Percentiles rank a stretch among this genome's conserved stretches.
phyloP scores from a whole-genome alignment of 768 basidiomycete genomes.

The Mrakia gelida region DNA sequence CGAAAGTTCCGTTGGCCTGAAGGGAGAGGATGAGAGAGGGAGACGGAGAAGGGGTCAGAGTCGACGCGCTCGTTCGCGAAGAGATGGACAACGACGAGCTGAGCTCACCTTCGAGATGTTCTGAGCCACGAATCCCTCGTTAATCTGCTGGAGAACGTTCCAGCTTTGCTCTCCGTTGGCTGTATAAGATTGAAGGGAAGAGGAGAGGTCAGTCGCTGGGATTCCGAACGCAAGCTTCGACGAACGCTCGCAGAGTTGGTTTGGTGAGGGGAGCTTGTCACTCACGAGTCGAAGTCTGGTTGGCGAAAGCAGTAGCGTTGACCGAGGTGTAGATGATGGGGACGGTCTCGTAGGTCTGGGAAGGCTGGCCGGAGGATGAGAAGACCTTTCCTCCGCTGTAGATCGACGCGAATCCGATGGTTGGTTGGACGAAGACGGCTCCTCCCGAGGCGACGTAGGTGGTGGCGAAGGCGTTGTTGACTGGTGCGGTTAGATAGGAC shows the following conservation, averaged over 20 bases:
- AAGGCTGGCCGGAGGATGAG: background rate
- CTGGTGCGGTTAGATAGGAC: background rate
- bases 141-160: conserved; percentile 5
- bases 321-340: conserved; percentile 7
- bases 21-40: background rate
- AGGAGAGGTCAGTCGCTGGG: too few species aligned
- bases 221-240: too few species aligned
- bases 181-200: background rate
- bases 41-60: background rate
- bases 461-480: background rate
- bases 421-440: background rate
- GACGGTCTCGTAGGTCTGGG: background rate
- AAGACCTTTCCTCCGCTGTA: background rate
- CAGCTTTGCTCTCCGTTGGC: conserved; percentile 14
- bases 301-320: conserved; percentile 8
- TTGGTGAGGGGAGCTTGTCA: background rate
- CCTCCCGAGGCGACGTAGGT: conserved; percentile 7
- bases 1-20: background rate
- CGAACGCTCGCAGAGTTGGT: too few species aligned
- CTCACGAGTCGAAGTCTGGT: background rate
- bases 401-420: background rate
- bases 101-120: background rate
- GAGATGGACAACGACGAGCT: too few species aligned
- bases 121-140: background rate
- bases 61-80: background rate